Base-by-base conservation (phyloP, 495 filamentous ascomycete species). In the Geoglossum glabrum region DNA sequence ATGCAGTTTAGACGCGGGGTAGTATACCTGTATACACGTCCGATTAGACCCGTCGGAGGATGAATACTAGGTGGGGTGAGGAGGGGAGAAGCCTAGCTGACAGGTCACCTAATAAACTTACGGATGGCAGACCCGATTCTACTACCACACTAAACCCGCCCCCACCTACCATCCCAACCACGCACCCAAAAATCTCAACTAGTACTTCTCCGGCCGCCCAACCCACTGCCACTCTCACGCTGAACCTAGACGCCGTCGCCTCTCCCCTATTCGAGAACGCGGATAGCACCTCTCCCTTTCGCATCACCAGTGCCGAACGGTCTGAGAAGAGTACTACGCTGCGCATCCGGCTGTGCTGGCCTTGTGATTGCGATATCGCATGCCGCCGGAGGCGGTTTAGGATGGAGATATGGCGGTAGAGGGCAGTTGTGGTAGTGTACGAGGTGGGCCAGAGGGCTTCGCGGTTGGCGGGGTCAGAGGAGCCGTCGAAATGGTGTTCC, bases 401-500 rank as follows among this genome's bases (percentile, higher is more conserved):
- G 6, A 65, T 69, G 0, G 76, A 67, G 50, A 81, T 79, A 59
- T 75, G 74, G 8, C 67, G 69, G 72, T 87, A 88, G 1, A 89
- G 72, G 15, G 76, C 67, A 0, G 78, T 63, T 3, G 7, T 40
- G 19, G 78, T 85, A 55, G 74, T 65, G 67, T 86, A 92, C 7
- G 69, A 68, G 31, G 78, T 78, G 19, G 77, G 71, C 86, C 86
- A 92, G 45, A 87, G 63, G 31, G 85, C 83, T 66, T 89, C 85
- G 46, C 86, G 81, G 65, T 89, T 85, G 33, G 67, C 60, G 0
- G 85, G 85, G 36, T 79, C 77, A 52, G 56, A 68, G 11, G 69
- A 64, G 52, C 85, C 84, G 6, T 67, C 63, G 64, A 80, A 82
- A 54, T 79, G 77, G 59, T 90, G 85, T 65, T 90, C 86, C 65